Conservation (phyloP, 2,329 filamentous ascomycete genomes). For the Cercospora zeae-maydis region DNA sequence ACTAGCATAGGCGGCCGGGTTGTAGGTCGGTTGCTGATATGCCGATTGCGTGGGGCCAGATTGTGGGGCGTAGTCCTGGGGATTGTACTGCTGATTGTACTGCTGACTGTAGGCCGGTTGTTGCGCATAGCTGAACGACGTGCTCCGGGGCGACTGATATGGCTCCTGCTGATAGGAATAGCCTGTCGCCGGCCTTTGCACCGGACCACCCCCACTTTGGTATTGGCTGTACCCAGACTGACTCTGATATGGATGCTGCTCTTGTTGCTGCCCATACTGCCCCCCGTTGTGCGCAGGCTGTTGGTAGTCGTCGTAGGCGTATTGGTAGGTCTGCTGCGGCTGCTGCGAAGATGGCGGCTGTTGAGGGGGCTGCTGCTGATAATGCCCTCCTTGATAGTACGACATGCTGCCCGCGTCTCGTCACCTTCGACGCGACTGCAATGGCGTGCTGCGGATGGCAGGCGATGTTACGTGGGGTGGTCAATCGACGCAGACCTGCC, state of each 20-base stretch:
- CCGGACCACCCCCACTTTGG: conserved; percentile 28
- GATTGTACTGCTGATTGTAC: conserved; percentile 59
- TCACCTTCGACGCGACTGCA: conserved; percentile 1
- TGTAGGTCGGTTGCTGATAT: conserved; percentile 41
- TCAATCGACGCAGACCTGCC: conserved; percentile 16
- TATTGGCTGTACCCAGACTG: conserved; percentile 28
- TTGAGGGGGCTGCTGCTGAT: conserved; percentile 30
- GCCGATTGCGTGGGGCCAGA: conserved; percentile 38
- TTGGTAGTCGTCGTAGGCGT: conserved; percentile 28
- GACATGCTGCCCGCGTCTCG: conserved; percentile 45
- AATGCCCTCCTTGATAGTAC: conserved; percentile 54
- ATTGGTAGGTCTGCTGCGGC: conserved; percentile 25
- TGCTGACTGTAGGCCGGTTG: conserved; percentile 41
- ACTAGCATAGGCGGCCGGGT: conserved; percentile 45
- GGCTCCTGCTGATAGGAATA: conserved; percentile 25
- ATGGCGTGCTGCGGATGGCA: not conserved
- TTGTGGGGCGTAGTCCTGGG: conserved; percentile 54
- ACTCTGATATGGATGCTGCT: conserved; percentile 26
- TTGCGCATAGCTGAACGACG: conserved; percentile 44
- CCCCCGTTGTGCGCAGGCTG: conserved; percentile 28
- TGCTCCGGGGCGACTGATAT: conserved; percentile 22
- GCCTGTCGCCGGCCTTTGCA: conserved; percentile 27
- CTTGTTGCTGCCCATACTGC: conserved; percentile 22
- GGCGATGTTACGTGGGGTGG: conserved; percentile 14
- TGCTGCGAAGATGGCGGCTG: conserved; percentile 10